Evolutionary conservation across 768 basidiomycete species (phyloP).

Genomic region (Clitopilus hobsonii): DNA sequence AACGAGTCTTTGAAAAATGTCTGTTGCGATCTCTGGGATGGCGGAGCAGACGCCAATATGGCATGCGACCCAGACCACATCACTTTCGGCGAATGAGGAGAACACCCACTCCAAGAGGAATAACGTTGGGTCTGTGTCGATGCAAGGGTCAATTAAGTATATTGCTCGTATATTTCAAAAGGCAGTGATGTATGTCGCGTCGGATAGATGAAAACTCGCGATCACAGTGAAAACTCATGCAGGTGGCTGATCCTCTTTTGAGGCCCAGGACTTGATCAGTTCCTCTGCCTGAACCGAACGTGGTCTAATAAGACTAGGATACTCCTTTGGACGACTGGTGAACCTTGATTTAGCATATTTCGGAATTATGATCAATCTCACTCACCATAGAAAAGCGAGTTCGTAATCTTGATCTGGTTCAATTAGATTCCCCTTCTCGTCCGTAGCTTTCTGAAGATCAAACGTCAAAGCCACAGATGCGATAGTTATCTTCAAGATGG

Average conservation of each 20-base stretch:
- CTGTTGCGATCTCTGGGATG: no score
- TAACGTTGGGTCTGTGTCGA: no score
- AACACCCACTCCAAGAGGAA: no score
- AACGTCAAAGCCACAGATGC: neutral
- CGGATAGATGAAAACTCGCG: no score
- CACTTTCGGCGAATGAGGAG: no score
- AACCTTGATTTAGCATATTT: constrained; percentile 8
- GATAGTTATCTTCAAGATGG: neutral
- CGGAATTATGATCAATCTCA: neutral
- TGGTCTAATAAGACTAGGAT: neutral
- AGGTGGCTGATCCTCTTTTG: neutral
- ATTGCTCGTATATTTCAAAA: no score
- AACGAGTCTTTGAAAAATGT: no score
- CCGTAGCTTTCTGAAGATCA: neutral
- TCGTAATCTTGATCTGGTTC: neutral
- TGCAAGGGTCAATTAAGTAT: no score
- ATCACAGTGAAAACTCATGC: no score
- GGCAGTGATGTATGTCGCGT: no score
- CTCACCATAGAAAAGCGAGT: neutral
- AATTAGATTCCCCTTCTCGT: neutral
- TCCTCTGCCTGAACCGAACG: neutral
- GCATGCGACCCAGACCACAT: no score
- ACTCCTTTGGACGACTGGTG: neutral
- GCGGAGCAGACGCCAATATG: no score
- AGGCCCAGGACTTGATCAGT: neutral